Evolutionary conservation across 2,329 filamentous ascomycete species (phyloP), one percentile per base, ranked within the genome.

Genomic region (Colletotrichum lentis): DNA sequence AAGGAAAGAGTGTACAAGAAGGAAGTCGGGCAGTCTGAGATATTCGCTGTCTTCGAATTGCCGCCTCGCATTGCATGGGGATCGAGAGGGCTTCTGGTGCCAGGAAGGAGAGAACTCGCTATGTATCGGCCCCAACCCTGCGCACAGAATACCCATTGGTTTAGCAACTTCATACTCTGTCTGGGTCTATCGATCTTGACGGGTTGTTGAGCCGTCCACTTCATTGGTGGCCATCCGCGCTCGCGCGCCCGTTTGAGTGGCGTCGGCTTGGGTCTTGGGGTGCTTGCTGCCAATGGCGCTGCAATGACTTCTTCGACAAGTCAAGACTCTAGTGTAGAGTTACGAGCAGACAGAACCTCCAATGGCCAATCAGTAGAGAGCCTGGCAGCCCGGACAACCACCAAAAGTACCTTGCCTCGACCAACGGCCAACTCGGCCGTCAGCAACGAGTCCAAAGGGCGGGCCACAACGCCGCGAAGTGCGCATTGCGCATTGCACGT

Each of bases 161-260:
- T 39, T 35, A 12, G 4, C 39, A 41, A 43, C 37, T 55, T 8
- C 20, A 16, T 37, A 59, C 20, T n/a, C 35, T 47, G 8, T n/a
- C 35, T 47, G 8, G 18, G n/a, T 14, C 27, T 22, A 7, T 22
- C 8, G 43, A 35, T 37, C n/a, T 22, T 39, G n/a, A n/a, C 52
- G 24, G 12, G 20, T 47, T 6, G 10, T 52, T 52, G 35, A 20
- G 12, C 46, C 35, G 35, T 39, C 35, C 11, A 39, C 52, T 20
- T 22, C 22, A 60, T 60, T 50, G 57, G 57, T 20, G 35, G 35
- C 46, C 57, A 52, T 11, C 31, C 46, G 46, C 46, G 35, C 46
- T 35, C 27, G 20, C 57, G 22, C 57, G 57, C 57, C 57, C 57
- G 57, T 52, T 37, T 14, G 12, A n/a, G 47, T 60, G 35, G 46